Conservation (phyloP, 306 rosid species). For the Cucumis hystrix region DNA sequence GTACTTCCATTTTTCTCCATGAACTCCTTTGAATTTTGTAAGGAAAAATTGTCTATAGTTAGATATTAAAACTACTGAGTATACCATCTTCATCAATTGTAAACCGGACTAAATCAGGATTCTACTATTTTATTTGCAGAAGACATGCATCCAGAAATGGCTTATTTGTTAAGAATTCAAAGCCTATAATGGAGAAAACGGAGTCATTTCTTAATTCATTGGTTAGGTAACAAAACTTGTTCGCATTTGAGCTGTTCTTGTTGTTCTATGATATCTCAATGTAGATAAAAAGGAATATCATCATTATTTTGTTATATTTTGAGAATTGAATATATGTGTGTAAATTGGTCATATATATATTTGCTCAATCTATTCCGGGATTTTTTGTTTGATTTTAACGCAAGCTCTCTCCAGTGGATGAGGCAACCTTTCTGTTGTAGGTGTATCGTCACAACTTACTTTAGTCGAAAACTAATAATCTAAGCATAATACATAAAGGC, state of each 20-base stretch:
- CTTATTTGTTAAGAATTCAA: slow-evolving; percentile 25
- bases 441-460: background rate
- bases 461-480: background rate
- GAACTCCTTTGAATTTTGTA: background rate
- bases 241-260: background rate
- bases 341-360: background rate
- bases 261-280: background rate
- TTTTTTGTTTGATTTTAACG: background rate
- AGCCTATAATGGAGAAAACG: slow-evolving; percentile 38
- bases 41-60: background rate
- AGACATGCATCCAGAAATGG: slow-evolving; percentile 33
- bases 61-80: background rate
- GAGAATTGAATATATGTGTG: background rate
- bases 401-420: background rate
- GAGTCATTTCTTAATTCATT: slow-evolving; percentile 35
- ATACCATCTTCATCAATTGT: background rate
- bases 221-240: slow-evolving; percentile 38
- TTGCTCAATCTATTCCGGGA: background rate
- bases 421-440: background rate
- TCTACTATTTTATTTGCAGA: slow-evolving; percentile 42
- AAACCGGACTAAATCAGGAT: background rate
- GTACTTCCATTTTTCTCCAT: background rate
- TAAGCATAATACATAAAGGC: background rate
- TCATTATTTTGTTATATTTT: background rate
- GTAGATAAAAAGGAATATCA: background rate